A percentile compares a stretch with the other conserved stretches of the same genome.
phyloP scores from a whole-genome alignment of 257 asterid species.

The Handroanthus guayacan region DNA sequence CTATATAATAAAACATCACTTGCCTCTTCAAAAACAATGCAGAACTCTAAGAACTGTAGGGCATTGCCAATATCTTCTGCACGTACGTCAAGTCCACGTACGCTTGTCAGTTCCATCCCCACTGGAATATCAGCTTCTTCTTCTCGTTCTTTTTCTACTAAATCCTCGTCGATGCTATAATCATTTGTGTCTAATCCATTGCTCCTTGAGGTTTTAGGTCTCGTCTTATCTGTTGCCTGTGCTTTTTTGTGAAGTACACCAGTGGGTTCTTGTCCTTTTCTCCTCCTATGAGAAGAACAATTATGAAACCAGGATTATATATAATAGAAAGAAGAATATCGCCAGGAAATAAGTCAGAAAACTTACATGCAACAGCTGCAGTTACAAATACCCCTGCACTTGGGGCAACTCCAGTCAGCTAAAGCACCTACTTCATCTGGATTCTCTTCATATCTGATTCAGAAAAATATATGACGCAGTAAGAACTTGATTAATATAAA shows the following conservation, averaged over 20 bases:
- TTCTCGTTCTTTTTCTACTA: no score
- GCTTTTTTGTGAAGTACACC: slow-evolving; percentile 54
- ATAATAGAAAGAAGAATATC: background rate
- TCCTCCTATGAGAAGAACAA: slow-evolving; percentile 44
- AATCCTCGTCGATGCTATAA: no score
- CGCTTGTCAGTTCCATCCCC: slow-evolving; percentile 59
- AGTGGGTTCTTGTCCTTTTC: slow-evolving; percentile 73
- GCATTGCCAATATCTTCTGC: slow-evolving; percentile 72
- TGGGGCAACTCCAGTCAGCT: slow-evolving; percentile 81
- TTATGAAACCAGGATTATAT: slow-evolving; percentile 16
- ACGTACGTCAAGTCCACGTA: slow-evolving; percentile 57
- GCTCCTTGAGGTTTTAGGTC: no score
- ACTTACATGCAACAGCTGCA: slow-evolving; percentile 84
- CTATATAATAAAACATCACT: slow-evolving; percentile 17
- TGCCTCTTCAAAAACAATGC: slow-evolving; percentile 34
- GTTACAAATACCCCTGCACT: slow-evolving; percentile 84
- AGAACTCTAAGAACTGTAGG: slow-evolving; percentile 79
- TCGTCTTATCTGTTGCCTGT: slow-evolving; percentile 32
- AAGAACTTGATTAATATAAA: background rate
- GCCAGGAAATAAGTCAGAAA: slow-evolving; percentile 19
- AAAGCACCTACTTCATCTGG: slow-evolving; percentile 55
- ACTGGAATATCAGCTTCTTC: slow-evolving; percentile 30
- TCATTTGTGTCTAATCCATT: no score
- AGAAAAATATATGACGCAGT: slow-evolving; percentile 4
- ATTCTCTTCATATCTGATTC: slow-evolving; percentile 77